phyloP scores from a whole-genome alignment of 2,329 filamentous ascomycete genomes.

The Pestalotiopsis sp. region DNA sequence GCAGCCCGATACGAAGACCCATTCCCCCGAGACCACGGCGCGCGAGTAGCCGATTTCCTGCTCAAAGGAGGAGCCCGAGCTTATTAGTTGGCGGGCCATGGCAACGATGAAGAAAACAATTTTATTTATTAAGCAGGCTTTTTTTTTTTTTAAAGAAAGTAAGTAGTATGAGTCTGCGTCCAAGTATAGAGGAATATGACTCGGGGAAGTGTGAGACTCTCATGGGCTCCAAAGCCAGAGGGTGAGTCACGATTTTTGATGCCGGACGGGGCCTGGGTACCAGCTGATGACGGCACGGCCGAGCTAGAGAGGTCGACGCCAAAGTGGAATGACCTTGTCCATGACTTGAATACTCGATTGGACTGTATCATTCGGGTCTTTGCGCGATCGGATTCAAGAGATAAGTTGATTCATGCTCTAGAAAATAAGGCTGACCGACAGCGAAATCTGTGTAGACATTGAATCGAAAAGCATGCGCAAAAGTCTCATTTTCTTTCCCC shows the following conservation, averaged over 20 bases:
- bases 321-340: not conserved
- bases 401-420: too few species aligned
- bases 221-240: not conserved
- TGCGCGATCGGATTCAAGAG: too few species aligned
- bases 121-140: not conserved
- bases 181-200: too few species aligned
- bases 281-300: not conserved
- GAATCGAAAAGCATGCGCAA: too few species aligned
- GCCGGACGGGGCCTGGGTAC: not conserved
- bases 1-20: slow-evolving; percentile 57
- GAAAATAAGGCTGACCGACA: too few species aligned
- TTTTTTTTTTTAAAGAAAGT: too few species aligned
- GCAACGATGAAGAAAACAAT: not conserved
- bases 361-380: not conserved
- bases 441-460: too few species aligned
- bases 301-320: not conserved
- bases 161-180: too few species aligned
- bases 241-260: not conserved
- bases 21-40: slow-evolving; percentile 53
- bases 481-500: too few species aligned
- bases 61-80: slow-evolving; percentile 55
- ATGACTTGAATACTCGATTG: not conserved
- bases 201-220: too few species aligned
- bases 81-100: slow-evolving; percentile 45
- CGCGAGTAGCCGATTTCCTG: slow-evolving; percentile 57